Evolutionary conservation across 2,329 filamentous ascomycete species (phyloP), one percentile per base, ranked within the genome.

Genomic region (Colletotrichum viniferum): DNA sequence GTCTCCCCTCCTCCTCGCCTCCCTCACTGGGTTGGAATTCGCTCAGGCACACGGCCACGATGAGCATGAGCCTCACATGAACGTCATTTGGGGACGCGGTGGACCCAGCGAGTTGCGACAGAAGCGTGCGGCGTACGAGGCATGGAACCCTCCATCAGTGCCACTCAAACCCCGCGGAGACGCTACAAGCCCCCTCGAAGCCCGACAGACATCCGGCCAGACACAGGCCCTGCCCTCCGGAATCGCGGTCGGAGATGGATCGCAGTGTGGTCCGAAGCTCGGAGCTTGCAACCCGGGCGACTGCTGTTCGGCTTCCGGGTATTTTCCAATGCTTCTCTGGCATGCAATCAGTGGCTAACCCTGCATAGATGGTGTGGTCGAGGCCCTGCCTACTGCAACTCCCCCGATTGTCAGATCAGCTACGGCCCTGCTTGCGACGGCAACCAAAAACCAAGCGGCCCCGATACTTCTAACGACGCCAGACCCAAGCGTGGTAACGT

Each of bases 301-400:
- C 48, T 85, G 83, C 70, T 85, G 84, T 72, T 85, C 84, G 1
- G 26, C 78, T 6, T 80, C 80, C 77, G 83, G 83, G 82, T 83
- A 58, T 34, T 78, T 48, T 24, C 8, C 4, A 8, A 6, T 28
- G 4, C 43, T 30, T 16, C 6, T 5, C 7, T 24, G 13, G 34
- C 69, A 36, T 28, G n/a, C 5, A 55, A 28, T 8, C 18, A 18
- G 24, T 26, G 12, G 2, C 30, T 76, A 67, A 76, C 24, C 14
- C 0, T 7, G 1, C 8, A 10, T 5, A 76, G 75, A 26, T 77
- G 75, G 75, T 81, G 86, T 65, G 86, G 85, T 21, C 78, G 73
- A 5, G 77, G 75, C 1, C 24, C 73, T 3, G 48, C 68, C 1
- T 81, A 78, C 71, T 83, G 82, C 73, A 68, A 65, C 3, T 77